Evolutionary conservation across 202 grass and related monocot species (phyloP).

Genomic region (Bolboschoenoplectus hybrid): DNA sequence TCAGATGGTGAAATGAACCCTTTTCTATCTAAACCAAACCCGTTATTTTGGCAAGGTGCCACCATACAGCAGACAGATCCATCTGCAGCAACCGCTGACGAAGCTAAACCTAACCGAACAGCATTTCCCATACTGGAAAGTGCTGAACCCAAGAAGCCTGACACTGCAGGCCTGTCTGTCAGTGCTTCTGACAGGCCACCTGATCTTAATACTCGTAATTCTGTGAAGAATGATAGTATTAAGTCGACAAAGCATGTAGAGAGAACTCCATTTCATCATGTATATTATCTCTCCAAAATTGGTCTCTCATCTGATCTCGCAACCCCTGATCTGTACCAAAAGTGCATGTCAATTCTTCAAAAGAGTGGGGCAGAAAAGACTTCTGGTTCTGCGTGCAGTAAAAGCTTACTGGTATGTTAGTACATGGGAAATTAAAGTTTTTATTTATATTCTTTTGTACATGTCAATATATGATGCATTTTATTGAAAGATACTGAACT

Average conservation of each 20-base stretch:
- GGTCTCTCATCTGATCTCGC: constrained; percentile 50
- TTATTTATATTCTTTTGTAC: not conserved
- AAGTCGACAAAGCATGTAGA: not conserved
- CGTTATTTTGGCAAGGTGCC: not conserved
- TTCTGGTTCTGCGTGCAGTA: not conserved
- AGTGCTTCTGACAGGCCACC: not conserved
- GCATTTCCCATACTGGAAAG: not conserved
- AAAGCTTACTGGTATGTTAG: constrained; percentile 40
- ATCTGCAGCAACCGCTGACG: not conserved
- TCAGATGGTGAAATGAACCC: not conserved
- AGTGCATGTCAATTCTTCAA: constrained; percentile 35
- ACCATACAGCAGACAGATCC: not conserved
- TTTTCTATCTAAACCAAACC: not conserved
- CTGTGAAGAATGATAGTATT: not conserved
- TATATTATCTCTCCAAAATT: constrained; percentile 51
- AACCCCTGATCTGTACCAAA: constrained; percentile 46
- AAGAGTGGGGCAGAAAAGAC: not conserved
- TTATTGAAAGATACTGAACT: not conserved
- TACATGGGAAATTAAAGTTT: constrained; percentile 35
- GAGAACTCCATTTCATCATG: constrained; percentile 41
- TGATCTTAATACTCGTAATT: not conserved
- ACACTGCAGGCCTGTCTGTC: not conserved
- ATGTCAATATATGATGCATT: not conserved
- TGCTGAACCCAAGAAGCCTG: not conserved
- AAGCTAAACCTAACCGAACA: not conserved